Evolutionary conservation across 192 early-diverging fungal genomes (phyloP), one percentile per base, ranked within the genome.

Genomic region (Entophlyctis helioformis): DNA sequence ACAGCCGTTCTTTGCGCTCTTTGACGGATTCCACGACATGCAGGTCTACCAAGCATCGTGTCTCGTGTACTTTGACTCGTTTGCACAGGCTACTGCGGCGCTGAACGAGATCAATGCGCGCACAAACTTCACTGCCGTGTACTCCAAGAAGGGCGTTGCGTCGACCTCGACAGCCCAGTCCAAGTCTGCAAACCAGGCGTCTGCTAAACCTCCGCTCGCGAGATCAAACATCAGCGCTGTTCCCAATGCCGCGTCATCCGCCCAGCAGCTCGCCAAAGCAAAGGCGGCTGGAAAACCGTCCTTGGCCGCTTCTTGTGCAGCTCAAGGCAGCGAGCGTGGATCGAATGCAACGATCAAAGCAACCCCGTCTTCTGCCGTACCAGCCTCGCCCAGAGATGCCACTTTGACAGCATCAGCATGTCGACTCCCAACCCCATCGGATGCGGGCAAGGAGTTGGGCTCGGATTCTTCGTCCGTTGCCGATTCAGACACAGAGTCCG

Each of bases 91-190:
- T 1, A 35, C 40, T 12, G 42, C 33, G 4, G 55, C 63, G 10
- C 42, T 71, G 19, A 67, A 70, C 20, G 62, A 43, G 18, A 44
- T 68, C 29, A 68, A 68, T 46, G 47, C 36, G 12, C 50, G 32
- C 22, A 68, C 66, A 2, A 68, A 68, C 42, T 68, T 68, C 38
- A 68, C 66, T 20, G 58, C 59, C 20, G 55, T 66, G n/a, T 68
- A 62, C 36, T 67, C 60, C 25, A 66, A 66, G 44, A 68, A 68
- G 47, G 63, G 63, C 0, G 22, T 46, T 22, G 33, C 20, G 20
- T 42, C 44, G 22, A n/a, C 20, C 8, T 8, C 27, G 27, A 28
- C 19, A 40, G 34, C 51, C 4, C 33, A 28, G 16, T 10, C 22
- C 47, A 18, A 16, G 20, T 38, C n/a, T 32, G 11, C 47, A 21